These are phyloP conservation scores for Groenewaldozyma sp. DNA, from an alignment of 1,139 yeast species.

Conservation along the genomic window DNA sequence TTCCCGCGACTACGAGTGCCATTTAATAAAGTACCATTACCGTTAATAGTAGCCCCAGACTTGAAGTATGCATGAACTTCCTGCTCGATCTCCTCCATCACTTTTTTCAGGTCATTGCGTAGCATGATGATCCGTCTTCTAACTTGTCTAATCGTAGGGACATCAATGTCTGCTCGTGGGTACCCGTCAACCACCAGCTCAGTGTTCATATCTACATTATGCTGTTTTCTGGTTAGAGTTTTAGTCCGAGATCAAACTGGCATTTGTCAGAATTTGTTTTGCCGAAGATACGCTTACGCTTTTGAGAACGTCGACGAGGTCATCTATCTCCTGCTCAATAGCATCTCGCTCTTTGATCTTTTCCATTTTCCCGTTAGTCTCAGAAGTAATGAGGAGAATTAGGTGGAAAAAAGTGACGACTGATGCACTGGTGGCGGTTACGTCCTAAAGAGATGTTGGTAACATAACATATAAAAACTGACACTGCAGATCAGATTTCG, in stretches of 20 bases:
- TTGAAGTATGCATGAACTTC: conserved; percentile 39
- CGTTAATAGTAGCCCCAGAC: conserved; percentile 3
- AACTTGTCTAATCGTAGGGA: conserved; percentile 49
- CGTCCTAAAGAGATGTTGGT: too few relatives aligned
- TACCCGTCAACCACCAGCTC: conserved; percentile 71
- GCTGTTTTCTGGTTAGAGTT: conserved; percentile 13
- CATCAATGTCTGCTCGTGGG: conserved; percentile 79
- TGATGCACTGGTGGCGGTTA: too few relatives aligned
- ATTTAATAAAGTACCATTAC: conserved; percentile 4
- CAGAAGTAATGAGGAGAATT: too few relatives aligned
- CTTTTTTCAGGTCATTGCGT: conserved; percentile 53
- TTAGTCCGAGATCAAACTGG: neutral
- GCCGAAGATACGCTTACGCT: conserved; percentile 14
- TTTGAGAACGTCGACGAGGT: conserved; percentile 21
- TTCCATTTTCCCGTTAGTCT: too few relatives aligned
- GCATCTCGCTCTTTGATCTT: conserved; percentile 14
- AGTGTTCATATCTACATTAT: conserved; percentile 53
- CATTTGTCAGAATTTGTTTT: neutral
- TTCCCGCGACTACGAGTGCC: conserved; percentile 8
- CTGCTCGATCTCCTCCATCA: conserved; percentile 42
- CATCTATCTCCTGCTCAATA: conserved; percentile 24
- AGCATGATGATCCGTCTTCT: conserved; percentile 58
- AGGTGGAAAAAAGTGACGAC: too few relatives aligned
- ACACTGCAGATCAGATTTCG: too few relatives aligned
- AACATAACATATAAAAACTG: too few relatives aligned